These are phyloP conservation scores for Mesotaenium endlicherianum DNA, from an alignment of 139 green algal species.

Conservation along the genomic window DNA sequence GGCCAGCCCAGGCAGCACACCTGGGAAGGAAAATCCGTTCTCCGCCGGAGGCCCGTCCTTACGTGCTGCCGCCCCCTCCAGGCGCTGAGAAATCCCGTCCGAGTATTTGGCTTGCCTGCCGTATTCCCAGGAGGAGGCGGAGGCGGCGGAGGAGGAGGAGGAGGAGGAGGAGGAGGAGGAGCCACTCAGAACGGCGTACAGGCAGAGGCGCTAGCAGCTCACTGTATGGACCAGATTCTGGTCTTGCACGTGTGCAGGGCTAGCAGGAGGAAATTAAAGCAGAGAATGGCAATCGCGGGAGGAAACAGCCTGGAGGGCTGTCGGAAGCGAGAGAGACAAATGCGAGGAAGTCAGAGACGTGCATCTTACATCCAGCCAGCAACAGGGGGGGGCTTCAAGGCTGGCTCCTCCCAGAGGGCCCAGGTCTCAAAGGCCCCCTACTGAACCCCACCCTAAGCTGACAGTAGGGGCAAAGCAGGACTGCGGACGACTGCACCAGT, in stretches of 20 bases:
- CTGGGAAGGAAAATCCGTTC: not conserved
- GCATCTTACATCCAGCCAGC: no score
- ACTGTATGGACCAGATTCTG: not conserved
- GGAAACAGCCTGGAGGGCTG: no score
- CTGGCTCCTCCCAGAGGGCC: not conserved
- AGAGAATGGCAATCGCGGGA: no score
- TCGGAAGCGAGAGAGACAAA: no score
- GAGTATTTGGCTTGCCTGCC: slow-evolving; percentile 12
- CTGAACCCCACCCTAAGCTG: not conserved
- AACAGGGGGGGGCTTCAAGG: no score
- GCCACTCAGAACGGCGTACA: not conserved
- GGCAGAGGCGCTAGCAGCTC: not conserved
- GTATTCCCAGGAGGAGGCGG: not conserved
- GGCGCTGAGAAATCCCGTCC: not conserved
- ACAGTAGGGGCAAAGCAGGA: no score
- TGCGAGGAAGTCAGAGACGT: no score
- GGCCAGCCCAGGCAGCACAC: not conserved
- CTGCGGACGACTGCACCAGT: not conserved
- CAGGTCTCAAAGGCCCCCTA: not conserved
- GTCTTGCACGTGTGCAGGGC: not conserved
- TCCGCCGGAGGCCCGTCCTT: not conserved
- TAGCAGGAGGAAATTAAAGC: no score
- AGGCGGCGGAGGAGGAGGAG: not conserved
- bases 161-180: not conserved
- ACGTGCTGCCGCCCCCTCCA: not conserved